phyloP scores from a whole-genome alignment of 345 rosid genomes.

The Linum trigynum region DNA sequence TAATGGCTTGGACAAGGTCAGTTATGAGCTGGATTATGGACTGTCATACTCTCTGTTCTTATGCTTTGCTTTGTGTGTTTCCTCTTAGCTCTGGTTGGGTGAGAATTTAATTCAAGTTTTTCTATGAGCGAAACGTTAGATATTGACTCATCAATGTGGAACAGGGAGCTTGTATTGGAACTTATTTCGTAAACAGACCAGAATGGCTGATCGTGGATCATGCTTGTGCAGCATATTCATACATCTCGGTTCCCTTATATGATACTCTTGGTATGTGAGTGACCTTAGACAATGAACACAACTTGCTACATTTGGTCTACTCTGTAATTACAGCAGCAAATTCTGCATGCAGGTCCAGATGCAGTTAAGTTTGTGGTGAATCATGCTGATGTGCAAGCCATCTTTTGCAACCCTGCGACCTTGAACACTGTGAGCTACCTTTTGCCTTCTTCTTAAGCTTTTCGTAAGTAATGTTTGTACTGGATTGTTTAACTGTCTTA shows the following conservation, averaged over 20 bases:
- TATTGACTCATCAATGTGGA: slow-evolving; percentile 7
- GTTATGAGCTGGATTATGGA: slow-evolving; percentile 15
- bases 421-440: slow-evolving; percentile 52
- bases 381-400: slow-evolving; percentile 68
- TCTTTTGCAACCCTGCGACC: slow-evolving; percentile 75
- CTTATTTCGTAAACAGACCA: slow-evolving; percentile 69
- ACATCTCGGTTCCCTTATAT: slow-evolving; percentile 73
- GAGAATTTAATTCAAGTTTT: not conserved
- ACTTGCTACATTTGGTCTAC: not conserved
- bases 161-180: slow-evolving; percentile 73
- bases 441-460: slow-evolving; percentile 10
- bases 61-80: not conserved
- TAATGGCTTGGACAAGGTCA: slow-evolving; percentile 52
- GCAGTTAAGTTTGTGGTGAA: slow-evolving; percentile 68
- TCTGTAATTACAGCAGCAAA: slow-evolving; percentile 13
- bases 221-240: slow-evolving; percentile 95
- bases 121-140: not conserved
- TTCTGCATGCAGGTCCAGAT: slow-evolving; percentile 58
- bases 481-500: slow-evolving; percentile 6
- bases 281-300: not conserved
- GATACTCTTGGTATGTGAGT: slow-evolving; percentile 75
- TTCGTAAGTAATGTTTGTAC: not conserved
- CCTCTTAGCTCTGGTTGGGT: not conserved
- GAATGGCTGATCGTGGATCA: slow-evolving; percentile 93
- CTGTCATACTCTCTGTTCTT: not conserved